Conservation (phyloP, 306 rosid genomes). For the Prunus mira region DNA sequence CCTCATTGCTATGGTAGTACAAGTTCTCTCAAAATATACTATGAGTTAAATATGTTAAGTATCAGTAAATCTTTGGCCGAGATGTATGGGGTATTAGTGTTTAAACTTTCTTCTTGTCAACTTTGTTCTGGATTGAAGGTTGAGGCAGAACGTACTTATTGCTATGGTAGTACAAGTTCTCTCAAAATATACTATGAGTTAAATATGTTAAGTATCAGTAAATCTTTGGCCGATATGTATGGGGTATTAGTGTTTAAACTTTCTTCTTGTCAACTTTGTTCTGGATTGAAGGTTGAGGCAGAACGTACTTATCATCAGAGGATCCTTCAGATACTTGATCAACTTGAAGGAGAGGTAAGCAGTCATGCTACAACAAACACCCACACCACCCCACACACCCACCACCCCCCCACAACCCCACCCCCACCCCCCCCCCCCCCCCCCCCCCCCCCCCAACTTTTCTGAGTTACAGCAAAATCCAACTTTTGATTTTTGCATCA, state of each 20-base stretch:
- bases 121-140: conserved; percentile 52
- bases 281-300: conserved; percentile 74
- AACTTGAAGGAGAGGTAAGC: conserved; percentile 91
- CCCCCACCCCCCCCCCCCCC: too few relatives aligned
- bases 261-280: conserved; percentile 18
- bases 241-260: conserved; percentile 9
- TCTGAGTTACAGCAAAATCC: neutral
- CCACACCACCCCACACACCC: too few relatives aligned
- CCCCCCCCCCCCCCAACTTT: neutral
- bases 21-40: conserved; percentile 17
- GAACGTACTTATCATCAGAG: conserved; percentile 88
- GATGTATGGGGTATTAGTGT: conserved; percentile 15
- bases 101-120: conserved; percentile 6
- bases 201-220: neutral
- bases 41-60: neutral
- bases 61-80: neutral
- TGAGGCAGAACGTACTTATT: conserved; percentile 84
- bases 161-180: conserved; percentile 61
- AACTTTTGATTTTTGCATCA: conserved; percentile 19
- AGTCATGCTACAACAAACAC: neutral
- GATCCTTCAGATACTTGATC: conserved; percentile 81
- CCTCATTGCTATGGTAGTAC: conserved; percentile 79
- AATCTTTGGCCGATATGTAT: conserved; percentile 1
- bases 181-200: conserved; percentile 6
- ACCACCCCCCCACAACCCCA: too few relatives aligned